Base-by-base conservation (phyloP, 1,139 yeast species). In the Lodderomyces margitis region DNA sequence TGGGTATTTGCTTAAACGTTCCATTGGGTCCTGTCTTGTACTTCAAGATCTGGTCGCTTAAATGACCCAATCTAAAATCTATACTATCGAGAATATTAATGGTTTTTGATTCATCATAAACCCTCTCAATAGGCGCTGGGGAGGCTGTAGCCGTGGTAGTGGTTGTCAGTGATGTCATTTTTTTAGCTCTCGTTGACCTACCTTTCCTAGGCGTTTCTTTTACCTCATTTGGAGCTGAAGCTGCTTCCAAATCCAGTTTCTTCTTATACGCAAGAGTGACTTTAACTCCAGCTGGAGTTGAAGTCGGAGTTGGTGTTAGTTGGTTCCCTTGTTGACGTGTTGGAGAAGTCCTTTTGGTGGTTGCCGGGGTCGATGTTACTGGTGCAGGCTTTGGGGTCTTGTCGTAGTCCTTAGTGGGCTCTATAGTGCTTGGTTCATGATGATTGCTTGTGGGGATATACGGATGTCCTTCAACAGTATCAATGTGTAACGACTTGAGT, bases 391-490 rank as follows among this genome's bases (percentile, higher is more conserved):
- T 33, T 7, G 36, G 6, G 5, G n/a, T n/a, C 4, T 11, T 11
- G 7, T 12, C 16, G n/a, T n/a, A n/a, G n/a, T n/a, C n/a, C n/a
- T n/a, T n/a, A n/a, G n/a, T n/a, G n/a, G n/a, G n/a, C n/a, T n/a
- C n/a, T n/a, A n/a, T n/a, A n/a, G n/a, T 17, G 12, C 20, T 32
- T 14, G 34, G 9, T 14, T 31, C 11, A 3, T 16, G 21, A 11
- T 31, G 3, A 7, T 16, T 14, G 21, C 5, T 31, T 19, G 9
- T 16, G 35, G 10, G 16, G 16, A 38, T 12, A 33, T 35, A 34
- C 5, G 45, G 43, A 21, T 46, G 40, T 5, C 50, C 49, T 37
- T 49, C 52, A 8, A 43, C 44, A 39, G 46, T 47, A 36, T 46
- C 38, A 7, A 46, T 45, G 12, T 35, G 40, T 15, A 49, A 36